Evolutionary conservation across 2,329 filamentous ascomycete genomes (phyloP).

Genomic region (Penicillium thymicola): DNA sequence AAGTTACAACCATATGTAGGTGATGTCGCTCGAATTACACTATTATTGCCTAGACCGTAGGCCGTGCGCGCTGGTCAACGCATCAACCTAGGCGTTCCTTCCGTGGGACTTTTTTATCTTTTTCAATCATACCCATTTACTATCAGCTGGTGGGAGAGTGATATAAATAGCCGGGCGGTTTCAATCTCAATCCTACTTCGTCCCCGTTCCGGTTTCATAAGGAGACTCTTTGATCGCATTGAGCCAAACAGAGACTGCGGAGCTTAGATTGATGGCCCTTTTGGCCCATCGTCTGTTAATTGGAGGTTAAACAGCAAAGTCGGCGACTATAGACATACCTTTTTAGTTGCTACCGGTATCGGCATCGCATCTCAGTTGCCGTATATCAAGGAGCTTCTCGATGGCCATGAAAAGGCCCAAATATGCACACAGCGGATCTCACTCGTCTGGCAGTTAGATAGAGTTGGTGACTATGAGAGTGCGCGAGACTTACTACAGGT

Average conservation of each 20-base stretch:
- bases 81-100: slow-evolving; percentile 7
- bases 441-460: slow-evolving; percentile 31
- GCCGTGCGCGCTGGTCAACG: slow-evolving; percentile 1
- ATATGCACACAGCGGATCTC: slow-evolving; percentile 25
- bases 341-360: slow-evolving; percentile 37
- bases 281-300: slow-evolving; percentile 6
- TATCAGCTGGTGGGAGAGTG: slow-evolving; percentile 12
- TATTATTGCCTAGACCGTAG: slow-evolving; percentile 9
- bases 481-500: slow-evolving; percentile 19
- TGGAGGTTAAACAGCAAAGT: neutral
- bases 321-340: slow-evolving; percentile 27
- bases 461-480: slow-evolving; percentile 17
- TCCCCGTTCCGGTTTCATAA: slow-evolving; percentile 9
- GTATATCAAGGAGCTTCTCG: slow-evolving; percentile 37
- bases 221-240: slow-evolving; percentile 3
- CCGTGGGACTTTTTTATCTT: slow-evolving; percentile 5
- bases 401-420: slow-evolving; percentile 23
- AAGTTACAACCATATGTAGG: neutral
- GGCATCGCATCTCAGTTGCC: slow-evolving; percentile 34
- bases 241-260: slow-evolving; percentile 3
- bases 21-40: slow-evolving; percentile 4
- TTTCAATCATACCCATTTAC: slow-evolving; percentile 10
- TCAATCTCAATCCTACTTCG: slow-evolving; percentile 12
- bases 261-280: slow-evolving; percentile 12
- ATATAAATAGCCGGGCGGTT: slow-evolving; percentile 1